These are phyloP conservation scores for Eucalyptus melliodora DNA, from an alignment of 345 rosid genomes.

Conservation along the genomic window DNA sequence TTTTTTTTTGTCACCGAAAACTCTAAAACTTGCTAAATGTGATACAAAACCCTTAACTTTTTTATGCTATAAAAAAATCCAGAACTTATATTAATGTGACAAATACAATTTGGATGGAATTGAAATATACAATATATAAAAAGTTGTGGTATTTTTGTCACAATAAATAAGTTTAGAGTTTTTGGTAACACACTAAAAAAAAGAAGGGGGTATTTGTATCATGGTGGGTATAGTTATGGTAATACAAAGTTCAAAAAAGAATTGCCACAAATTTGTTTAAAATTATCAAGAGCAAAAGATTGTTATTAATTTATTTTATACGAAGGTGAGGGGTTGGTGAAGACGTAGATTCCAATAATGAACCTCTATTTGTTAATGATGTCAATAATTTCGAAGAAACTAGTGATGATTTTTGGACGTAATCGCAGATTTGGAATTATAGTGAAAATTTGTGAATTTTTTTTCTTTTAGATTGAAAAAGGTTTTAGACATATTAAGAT, in stretches of 20 bases:
- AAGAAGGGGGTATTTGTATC: no score
- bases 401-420: fast-evolving
- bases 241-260: not conserved
- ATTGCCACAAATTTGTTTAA: not conserved
- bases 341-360: fast-evolving
- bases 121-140: no score
- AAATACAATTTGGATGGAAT: no score
- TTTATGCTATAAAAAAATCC: not conserved
- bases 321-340: not conserved
- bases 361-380: not conserved
- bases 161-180: not conserved
- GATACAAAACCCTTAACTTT: fast-evolving
- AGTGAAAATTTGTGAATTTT: not conserved
- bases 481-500: no score
- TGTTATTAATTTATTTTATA: not conserved
- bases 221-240: no score
- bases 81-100: no score
- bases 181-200: no score
- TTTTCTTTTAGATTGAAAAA: no score
- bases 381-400: no score
- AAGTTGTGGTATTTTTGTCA: not conserved
- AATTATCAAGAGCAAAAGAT: not conserved
- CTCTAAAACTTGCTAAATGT: not conserved
- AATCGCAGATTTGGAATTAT: fast-evolving
- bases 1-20: not conserved